Conservation (phyloP, 2,329 filamentous ascomycete genomes). For the Nemania sp. region DNA sequence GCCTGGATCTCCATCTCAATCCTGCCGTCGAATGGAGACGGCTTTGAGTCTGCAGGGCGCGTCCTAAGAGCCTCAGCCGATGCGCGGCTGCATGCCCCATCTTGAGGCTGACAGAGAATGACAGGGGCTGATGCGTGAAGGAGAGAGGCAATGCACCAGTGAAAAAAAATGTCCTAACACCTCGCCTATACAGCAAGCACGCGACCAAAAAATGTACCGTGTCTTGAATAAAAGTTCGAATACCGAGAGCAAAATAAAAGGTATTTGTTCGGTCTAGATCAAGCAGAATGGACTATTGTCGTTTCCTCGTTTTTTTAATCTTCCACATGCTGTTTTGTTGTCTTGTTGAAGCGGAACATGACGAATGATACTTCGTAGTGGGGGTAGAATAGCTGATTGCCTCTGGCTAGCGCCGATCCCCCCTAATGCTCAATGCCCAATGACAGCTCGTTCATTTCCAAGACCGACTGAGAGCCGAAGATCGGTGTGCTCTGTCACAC, state of each 20-base stretch:
- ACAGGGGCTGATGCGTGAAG: neutral
- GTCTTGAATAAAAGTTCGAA: too few relatives aligned
- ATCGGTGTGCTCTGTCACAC: conserved; percentile 12
- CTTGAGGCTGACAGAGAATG: conserved; percentile 15
- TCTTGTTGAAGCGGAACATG: too few relatives aligned
- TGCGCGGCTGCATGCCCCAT: conserved; percentile 36
- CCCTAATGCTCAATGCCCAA: conserved; percentile 9
- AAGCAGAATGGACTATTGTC: neutral
- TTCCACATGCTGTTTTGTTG: too few relatives aligned
- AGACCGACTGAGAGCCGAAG: conserved; percentile 15
- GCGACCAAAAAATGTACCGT: neutral
- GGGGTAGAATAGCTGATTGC: neutral
- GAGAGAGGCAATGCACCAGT: neutral
- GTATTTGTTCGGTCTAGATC: neutral
- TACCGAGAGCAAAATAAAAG: neutral
- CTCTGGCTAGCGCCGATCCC: neutral
- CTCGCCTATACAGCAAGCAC: neutral
- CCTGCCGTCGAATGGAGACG: conserved; percentile 19
- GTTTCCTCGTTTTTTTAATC: too few relatives aligned
- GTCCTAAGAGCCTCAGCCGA: conserved; percentile 34
- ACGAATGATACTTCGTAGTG: neutral
- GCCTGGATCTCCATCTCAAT: conserved; percentile 25
- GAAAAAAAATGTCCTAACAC: neutral
- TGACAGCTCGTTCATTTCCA: conserved; percentile 16
- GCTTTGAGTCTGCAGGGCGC: conserved; percentile 19